Percentiles rank a stretch among this genome's conserved stretches.
Evolutionary conservation across 805 yeast species (phyloP).

Genomic region (Wickerhamiella musiphila): DNA sequence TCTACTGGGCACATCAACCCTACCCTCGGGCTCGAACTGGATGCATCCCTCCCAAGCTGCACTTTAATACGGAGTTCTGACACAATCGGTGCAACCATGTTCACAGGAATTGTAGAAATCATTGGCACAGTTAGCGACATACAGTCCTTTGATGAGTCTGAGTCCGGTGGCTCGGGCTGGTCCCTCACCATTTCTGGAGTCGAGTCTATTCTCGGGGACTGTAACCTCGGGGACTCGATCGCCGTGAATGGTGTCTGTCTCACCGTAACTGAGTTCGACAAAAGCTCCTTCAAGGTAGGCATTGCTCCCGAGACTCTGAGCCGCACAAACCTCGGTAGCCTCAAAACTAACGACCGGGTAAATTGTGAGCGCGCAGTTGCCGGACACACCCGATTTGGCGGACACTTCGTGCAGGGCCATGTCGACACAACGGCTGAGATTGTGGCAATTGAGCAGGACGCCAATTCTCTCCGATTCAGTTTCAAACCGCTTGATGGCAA

Average conservation of each 20-base stretch:
- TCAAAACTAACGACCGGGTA: conserved; percentile 42
- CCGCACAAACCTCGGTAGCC: conserved; percentile 54
- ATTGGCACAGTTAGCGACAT: conserved; percentile 48
- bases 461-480: conserved; percentile 59
- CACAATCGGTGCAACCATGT: conserved; percentile 39
- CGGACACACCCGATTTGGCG: conserved; percentile 76
- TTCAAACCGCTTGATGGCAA: conserved; percentile 51
- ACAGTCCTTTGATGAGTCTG: conserved; percentile 29
- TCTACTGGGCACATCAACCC: no score
- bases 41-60: no score
- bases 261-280: conserved; percentile 68
- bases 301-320: conserved; percentile 82
- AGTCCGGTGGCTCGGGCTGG: conserved; percentile 56
- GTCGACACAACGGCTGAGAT: conserved; percentile 77
- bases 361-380: conserved; percentile 86
- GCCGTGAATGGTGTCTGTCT: conserved; percentile 78
- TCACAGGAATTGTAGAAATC: conserved; percentile 82
- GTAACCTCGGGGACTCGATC: conserved; percentile 87
- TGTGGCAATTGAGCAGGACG: conserved; percentile 35
- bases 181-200: conserved; percentile 52
- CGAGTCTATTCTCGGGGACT: conserved; percentile 47
- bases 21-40: no score
- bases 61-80: no score
- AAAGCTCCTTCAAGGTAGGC: conserved; percentile 64
- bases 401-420: conserved; percentile 96